A percentile compares a stretch with the other conserved stretches of the same genome.
These are phyloP conservation scores for Fusarium napiforme DNA, from an alignment of 2,329 filamentous ascomycete species.

Conservation along the genomic window DNA sequence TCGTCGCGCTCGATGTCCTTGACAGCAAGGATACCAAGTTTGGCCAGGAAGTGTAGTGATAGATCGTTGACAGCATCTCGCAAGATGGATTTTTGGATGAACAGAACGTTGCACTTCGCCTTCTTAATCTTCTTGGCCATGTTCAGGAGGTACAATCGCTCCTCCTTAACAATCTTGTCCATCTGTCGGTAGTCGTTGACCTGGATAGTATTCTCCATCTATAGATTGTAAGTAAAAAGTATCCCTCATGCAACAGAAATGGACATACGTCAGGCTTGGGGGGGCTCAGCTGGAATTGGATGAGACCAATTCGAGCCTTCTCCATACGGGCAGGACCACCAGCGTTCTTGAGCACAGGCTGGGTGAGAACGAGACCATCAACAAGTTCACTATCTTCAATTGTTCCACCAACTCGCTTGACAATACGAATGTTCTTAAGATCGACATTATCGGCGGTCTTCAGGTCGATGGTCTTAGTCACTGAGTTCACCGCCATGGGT, in stretches of 20 bases:
- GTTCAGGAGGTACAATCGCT: conserved; percentile 96
- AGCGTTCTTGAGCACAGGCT: conserved; percentile 92
- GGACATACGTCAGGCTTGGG: conserved; percentile 89
- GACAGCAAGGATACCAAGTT: conserved; percentile 92
- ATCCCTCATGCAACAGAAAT: not conserved
- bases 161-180: conserved; percentile 99
- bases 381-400: conserved; percentile 99
- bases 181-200: conserved; percentile 99
- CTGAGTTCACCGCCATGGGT: conserved; percentile 98
- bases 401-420: conserved; percentile 97
- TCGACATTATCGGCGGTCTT: conserved; percentile 98
- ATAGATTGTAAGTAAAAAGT: conserved; percentile 35
- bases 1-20: conserved; percentile 99
- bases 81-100: conserved; percentile 98
- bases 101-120: conserved; percentile 97
- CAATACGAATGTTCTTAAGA: conserved; percentile 92
- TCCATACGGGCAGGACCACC: conserved; percentile 93
- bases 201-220: conserved; percentile 99
- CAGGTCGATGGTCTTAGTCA: conserved; percentile 93
- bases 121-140: conserved; percentile 99
- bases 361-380: conserved; percentile 91
- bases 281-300: conserved; percentile 98
- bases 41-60: conserved; percentile 95
- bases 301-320: conserved; percentile 95
- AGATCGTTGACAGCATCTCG: conserved; percentile 98